A percentile compares a stretch with the other conserved stretches of the same genome.
These are phyloP conservation scores for Thymus mandschuricus DNA, from an alignment of 257 asterid species.

Conservation along the genomic window DNA sequence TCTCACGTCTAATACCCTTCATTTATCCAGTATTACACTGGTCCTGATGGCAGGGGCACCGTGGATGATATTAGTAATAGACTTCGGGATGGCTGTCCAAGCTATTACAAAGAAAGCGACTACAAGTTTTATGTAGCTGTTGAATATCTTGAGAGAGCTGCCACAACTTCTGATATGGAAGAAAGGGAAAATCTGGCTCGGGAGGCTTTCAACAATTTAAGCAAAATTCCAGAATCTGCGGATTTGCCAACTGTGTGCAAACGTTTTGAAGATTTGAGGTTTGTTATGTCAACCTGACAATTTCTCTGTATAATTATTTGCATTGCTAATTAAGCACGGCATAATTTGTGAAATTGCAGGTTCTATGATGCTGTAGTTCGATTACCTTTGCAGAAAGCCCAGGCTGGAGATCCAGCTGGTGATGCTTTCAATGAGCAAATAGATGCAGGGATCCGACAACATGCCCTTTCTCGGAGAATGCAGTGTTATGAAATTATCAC, in stretches of 20 bases:
- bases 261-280: constrained; percentile 97
- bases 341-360: constrained; percentile 50
- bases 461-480: constrained; percentile 80
- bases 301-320: constrained; percentile 22
- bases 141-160: constrained; percentile 96
- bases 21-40: constrained; percentile 85
- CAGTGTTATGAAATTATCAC: constrained; percentile 87
- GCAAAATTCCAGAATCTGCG: constrained; percentile 86
- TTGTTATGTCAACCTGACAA: constrained; percentile 32
- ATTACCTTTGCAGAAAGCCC: constrained; percentile 94
- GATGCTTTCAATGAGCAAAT: constrained; percentile 87
- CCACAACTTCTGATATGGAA: constrained; percentile 60
- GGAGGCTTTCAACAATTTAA: constrained; percentile 87
- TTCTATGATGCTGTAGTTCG: constrained; percentile 96
- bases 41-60: constrained; percentile 98
- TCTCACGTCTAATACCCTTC: constrained; percentile 42
- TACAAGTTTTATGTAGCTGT: constrained; percentile 93
- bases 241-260: constrained; percentile 90
- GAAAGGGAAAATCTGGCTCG: constrained; percentile 85
- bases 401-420: constrained; percentile 85
- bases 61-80: constrained; percentile 90
- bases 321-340: constrained; percentile 35
- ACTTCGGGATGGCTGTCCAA: constrained; percentile 92
- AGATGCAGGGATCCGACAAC: constrained; percentile 71
- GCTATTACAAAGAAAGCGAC: constrained; percentile 90